These are phyloP conservation scores for Paecilomyces fulvus DNA, from an alignment of 2,329 filamentous ascomycete species.

Conservation along the genomic window DNA sequence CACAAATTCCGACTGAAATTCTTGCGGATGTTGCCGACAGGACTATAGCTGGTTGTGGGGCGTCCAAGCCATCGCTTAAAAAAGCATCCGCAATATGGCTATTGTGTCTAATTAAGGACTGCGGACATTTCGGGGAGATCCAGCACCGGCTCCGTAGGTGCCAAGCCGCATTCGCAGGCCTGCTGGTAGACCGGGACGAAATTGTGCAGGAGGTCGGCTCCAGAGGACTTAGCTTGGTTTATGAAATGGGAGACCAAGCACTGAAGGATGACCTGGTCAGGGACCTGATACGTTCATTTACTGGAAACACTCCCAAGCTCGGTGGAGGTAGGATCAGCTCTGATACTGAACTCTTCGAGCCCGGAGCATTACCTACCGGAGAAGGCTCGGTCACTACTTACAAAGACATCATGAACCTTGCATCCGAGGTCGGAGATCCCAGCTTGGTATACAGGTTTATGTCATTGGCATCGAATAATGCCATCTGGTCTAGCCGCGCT, in stretches of 20 bases:
- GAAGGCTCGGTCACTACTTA: slow-evolving; percentile 92
- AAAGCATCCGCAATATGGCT: slow-evolving; percentile 96
- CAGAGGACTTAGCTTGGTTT: slow-evolving; percentile 81
- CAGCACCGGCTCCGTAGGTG: slow-evolving; percentile 67
- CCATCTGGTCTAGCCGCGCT: slow-evolving; percentile 93
- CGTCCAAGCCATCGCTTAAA: slow-evolving; percentile 78
- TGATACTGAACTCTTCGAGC: slow-evolving; percentile 89
- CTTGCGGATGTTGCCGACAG: slow-evolving; percentile 57
- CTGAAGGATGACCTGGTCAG: slow-evolving; percentile 76
- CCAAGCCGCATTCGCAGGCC: slow-evolving; percentile 78
- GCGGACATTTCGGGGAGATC: slow-evolving; percentile 67
- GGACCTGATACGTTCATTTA: slow-evolving; percentile 84
- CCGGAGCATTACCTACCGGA: slow-evolving; percentile 79
- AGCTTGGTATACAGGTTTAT: slow-evolving; percentile 98
- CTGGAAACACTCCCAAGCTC: slow-evolving; percentile 54
- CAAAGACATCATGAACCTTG: slow-evolving; percentile 90
- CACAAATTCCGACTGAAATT: slow-evolving; percentile 27
- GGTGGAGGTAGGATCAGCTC: slow-evolving; percentile 68
- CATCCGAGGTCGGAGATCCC: slow-evolving; percentile 93
- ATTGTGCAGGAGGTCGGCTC: slow-evolving; percentile 94
- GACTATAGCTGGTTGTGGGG: slow-evolving; percentile 67
- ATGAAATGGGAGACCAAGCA: slow-evolving; percentile 77
- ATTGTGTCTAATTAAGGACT: slow-evolving; percentile 82
- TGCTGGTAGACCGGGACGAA: slow-evolving; percentile 82
- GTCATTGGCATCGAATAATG: slow-evolving; percentile 90